Evolutionary conservation across 2,329 filamentous ascomycete species (phyloP).

Genomic region (Arthrobotrys sinensis): DNA sequence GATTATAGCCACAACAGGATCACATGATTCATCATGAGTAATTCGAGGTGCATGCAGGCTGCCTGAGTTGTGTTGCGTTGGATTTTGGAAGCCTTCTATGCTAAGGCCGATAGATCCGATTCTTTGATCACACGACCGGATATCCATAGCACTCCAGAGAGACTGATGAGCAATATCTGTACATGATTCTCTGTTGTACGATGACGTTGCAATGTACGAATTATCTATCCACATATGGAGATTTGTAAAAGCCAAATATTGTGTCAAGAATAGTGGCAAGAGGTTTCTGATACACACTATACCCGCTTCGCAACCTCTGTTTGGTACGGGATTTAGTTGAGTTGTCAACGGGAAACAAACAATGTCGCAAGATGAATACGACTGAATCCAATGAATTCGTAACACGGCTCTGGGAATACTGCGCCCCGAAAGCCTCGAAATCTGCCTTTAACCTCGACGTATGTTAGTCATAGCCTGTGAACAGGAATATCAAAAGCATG

Average conservation of each 20-base stretch:
- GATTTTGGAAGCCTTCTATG: slow-evolving; percentile 32
- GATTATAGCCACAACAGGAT: slow-evolving; percentile 22
- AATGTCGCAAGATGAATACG: slow-evolving; percentile 37
- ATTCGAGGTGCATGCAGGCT: slow-evolving; percentile 2
- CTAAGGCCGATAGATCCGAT: slow-evolving; percentile 22
- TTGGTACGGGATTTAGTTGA: background rate
- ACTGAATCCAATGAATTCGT: slow-evolving; percentile 46
- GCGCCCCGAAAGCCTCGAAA: slow-evolving; percentile 36
- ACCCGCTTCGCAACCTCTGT: too few relatives aligned
- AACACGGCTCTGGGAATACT: slow-evolving; percentile 34
- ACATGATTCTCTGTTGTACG: slow-evolving; percentile 10
- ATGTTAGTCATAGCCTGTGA: slow-evolving; percentile 40
- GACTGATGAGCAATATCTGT: slow-evolving; percentile 11
- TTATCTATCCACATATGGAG: background rate
- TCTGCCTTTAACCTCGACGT: slow-evolving; percentile 23
- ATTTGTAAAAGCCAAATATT: background rate
- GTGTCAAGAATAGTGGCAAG: slow-evolving; percentile 24
- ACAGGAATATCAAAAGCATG: slow-evolving; percentile 40
- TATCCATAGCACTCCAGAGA: background rate
- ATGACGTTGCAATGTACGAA: slow-evolving; percentile 22
- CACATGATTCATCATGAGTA: slow-evolving; percentile 59
- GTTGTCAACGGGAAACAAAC: slow-evolving; percentile 31
- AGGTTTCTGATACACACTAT: background rate
- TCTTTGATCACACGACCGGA: slow-evolving; percentile 11
- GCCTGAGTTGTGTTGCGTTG: slow-evolving; percentile 55